Conservation (phyloP, 139 green algal species). For the Chlamydomonas sp. region DNA sequence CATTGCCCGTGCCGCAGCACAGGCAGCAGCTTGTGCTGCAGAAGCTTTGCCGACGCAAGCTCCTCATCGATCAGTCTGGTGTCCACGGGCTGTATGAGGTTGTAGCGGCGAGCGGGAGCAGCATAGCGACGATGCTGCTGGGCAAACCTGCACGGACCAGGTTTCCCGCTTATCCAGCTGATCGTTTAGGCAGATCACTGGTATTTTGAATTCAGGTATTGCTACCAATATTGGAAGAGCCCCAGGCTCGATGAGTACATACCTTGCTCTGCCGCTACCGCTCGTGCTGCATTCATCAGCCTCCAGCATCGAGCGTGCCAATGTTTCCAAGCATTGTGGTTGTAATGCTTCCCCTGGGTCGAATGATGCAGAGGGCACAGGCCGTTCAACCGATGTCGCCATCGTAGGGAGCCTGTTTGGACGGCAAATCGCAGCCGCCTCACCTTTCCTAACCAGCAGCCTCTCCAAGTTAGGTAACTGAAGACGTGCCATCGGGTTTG, state of each 20-base stretch:
- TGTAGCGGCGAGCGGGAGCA: not conserved
- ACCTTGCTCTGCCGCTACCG: not conserved
- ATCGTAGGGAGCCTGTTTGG: no score
- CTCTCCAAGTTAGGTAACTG: no score
- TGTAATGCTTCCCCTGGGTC: not conserved
- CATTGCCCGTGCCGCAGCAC: conserved; percentile 14
- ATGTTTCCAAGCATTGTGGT: not conserved
- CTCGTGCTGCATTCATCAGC: not conserved
- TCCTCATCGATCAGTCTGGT: conserved; percentile 15
- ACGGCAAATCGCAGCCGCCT: no score
- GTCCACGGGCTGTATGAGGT: conserved; percentile 23
- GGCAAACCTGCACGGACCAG: no score
- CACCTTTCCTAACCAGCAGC: no score
- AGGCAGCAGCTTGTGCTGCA: conserved; percentile 10
- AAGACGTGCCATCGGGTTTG: no score
- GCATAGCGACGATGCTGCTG: not conserved
- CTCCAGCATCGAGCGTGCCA: no score
- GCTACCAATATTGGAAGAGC: no score
- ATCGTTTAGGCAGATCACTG: no score
- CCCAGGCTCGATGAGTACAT: not conserved
- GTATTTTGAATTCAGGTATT: no score
- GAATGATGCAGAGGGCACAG: not conserved
- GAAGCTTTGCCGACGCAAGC: not conserved
- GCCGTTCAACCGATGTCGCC: no score
- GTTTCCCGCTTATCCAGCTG: no score